These are phyloP conservation scores for Crepidotus variabilis DNA, from an alignment of 768 basidiomycete species.

Conservation along the genomic window DNA sequence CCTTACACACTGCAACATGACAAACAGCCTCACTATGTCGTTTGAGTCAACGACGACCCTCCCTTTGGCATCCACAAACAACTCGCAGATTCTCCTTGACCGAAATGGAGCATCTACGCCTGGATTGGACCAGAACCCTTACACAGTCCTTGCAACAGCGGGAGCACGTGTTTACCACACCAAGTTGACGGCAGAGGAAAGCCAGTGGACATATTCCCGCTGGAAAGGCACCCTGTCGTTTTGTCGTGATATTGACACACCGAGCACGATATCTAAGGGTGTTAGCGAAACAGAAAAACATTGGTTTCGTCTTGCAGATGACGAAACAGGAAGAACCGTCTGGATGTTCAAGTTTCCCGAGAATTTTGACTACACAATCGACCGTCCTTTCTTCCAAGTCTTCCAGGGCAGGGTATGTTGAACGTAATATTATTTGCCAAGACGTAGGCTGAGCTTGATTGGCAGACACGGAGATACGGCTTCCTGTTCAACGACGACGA, in stretches of 20 bases:
- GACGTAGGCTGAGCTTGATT: conserved; percentile 41
- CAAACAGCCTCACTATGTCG: neutral
- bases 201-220: conserved; percentile 58
- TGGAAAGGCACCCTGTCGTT: conserved; percentile 61
- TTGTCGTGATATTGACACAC: conserved; percentile 34
- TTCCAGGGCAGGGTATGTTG: conserved; percentile 79
- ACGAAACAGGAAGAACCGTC: conserved; percentile 51
- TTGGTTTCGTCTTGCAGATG: conserved; percentile 66
- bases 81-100: neutral
- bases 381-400: conserved; percentile 89
- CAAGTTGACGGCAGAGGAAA: conserved; percentile 37
- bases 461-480: conserved; percentile 50
- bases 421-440: neutral
- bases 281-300: conserved; percentile 28
- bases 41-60: neutral
- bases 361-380: conserved; percentile 68
- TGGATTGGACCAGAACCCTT: conserved; percentile 26
- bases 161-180: conserved; percentile 61
- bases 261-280: conserved; percentile 22
- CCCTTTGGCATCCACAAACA: neutral
- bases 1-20: neutral
- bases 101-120: conserved; percentile 1
- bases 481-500: conserved; percentile 49
- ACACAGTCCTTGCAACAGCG: conserved; percentile 50
- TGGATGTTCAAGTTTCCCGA: conserved; percentile 67